phyloP scores from a whole-genome alignment of 1,284 basidiomycete genomes.

The Irpex sp. region DNA sequence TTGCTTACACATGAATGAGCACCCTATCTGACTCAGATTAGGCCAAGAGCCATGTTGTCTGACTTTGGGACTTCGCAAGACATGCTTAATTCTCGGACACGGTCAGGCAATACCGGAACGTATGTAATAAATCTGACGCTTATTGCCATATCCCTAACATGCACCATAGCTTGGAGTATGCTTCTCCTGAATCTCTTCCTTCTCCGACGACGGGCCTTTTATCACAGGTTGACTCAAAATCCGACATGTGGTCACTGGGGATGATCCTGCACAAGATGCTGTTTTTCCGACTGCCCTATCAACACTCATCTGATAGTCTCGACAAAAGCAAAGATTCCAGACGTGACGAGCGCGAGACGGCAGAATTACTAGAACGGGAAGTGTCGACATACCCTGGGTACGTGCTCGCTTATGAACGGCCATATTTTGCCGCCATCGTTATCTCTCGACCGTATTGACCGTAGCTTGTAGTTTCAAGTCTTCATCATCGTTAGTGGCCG shows the following conservation, averaged over 20 bases:
- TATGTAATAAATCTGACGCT: constrained; percentile 41
- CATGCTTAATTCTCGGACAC: constrained; percentile 66
- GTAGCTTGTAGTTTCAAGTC: constrained; percentile 52
- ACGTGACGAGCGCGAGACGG: constrained; percentile 51
- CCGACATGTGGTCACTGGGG: constrained; percentile 87
- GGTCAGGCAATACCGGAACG: constrained; percentile 92
- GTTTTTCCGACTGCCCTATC: constrained; percentile 84
- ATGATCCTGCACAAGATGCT: constrained; percentile 92
- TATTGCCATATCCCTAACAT: background rate
- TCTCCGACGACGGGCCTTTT: constrained; percentile 62
- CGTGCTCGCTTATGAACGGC: constrained; percentile 9
- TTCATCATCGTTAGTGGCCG: constrained; percentile 41
- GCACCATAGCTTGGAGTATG: constrained; percentile 64
- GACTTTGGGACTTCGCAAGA: constrained; percentile 95
- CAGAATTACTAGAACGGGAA: constrained; percentile 67
- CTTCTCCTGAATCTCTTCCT: constrained; percentile 83
- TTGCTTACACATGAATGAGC: too few relatives aligned
- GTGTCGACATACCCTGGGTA: constrained; percentile 77
- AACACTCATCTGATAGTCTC: constrained; percentile 54
- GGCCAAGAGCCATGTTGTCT: constrained; percentile 84
- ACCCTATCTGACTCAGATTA: constrained; percentile 22
- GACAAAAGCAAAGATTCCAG: constrained; percentile 32
- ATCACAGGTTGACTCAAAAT: constrained; percentile 78
- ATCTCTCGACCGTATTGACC: background rate
- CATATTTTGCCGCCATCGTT: constrained; percentile 1